Percentiles rank a stretch among this genome's conserved stretches.
Conservation (phyloP, 139 green algal species). For the Monoraphidium neglectum region DNA sequence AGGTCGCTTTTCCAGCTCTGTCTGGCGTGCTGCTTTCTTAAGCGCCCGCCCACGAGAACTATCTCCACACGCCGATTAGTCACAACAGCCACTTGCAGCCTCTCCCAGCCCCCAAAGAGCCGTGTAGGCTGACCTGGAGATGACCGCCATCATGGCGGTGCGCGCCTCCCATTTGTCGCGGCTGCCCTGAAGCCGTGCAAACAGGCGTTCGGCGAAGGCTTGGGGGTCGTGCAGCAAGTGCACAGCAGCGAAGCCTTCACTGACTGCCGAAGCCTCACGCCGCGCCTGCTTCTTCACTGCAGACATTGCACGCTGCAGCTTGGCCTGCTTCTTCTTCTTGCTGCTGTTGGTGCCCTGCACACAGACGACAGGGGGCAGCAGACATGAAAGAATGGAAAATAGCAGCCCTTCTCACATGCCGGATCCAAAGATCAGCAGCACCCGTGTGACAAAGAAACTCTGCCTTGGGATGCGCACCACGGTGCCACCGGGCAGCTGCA, state of each 20-base stretch:
- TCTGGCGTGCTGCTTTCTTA: too few species aligned
- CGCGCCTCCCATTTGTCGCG: constrained; percentile 83
- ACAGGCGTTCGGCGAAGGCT: constrained; percentile 92
- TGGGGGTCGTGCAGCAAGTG: constrained; percentile 97
- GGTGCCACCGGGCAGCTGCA: not conserved
- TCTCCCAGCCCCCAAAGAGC: not conserved
- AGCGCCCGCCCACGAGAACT: too few species aligned
- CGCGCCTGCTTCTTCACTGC: constrained; percentile 74
- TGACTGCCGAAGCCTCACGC: constrained; percentile 28
- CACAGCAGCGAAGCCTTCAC: constrained; percentile 89
- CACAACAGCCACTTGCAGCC: not conserved
- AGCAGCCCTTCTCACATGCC: too few species aligned
- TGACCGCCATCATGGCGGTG: constrained; percentile 70
- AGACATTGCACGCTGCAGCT: constrained; percentile 88
- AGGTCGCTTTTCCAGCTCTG: too few species aligned
- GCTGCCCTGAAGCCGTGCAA: constrained; percentile 69
- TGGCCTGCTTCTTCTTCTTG: constrained; percentile 95
- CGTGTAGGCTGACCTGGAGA: constrained; percentile 68
- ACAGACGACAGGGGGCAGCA: not conserved
- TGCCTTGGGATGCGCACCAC: not conserved
- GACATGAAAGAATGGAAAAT: too few species aligned
- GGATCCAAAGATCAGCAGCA: too few species aligned
- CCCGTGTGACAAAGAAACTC: not conserved
- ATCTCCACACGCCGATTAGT: not conserved
- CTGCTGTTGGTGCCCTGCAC: constrained; percentile 75